Conservation (phyloP, 495 filamentous ascomycete species). For the Trichoderma asperelloides region DNA sequence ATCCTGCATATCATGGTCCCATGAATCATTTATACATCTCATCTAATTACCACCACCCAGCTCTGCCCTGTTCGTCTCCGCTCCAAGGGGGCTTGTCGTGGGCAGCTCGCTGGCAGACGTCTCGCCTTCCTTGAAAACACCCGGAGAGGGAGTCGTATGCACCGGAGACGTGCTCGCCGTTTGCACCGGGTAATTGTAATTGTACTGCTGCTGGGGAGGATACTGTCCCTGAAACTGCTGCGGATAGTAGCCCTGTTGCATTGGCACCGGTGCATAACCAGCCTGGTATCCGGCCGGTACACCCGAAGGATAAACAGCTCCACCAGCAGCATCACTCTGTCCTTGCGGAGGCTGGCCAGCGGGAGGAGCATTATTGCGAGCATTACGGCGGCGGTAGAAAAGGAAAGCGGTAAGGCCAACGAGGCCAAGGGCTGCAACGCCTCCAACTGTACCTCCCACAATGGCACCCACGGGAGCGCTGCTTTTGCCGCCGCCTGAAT, state of each 20-base stretch:
- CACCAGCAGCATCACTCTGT: neutral
- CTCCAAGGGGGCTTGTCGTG: neutral
- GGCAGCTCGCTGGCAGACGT: neutral
- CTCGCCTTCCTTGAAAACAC: neutral
- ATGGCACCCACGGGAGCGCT: neutral
- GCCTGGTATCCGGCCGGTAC: neutral
- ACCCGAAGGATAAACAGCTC: neutral
- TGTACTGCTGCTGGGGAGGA: neutral
- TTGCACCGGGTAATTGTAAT: neutral
- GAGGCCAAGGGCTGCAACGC: constrained; percentile 4
- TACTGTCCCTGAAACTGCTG: constrained; percentile 6
- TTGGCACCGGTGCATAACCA: neutral
- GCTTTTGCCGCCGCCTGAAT: neutral
- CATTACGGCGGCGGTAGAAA: neutral
- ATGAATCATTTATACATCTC: neutral
- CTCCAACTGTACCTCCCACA: neutral
- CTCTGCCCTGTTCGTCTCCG: constrained; percentile 3
- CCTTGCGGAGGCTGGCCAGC: neutral
- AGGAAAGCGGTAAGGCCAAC: neutral
- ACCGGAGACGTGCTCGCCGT: neutral
- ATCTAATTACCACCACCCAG: neutral
- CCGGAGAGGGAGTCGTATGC: neutral
- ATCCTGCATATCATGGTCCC: neutral
- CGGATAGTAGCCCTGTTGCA: neutral
- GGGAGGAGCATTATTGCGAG: neutral